Percentiles rank a stretch among this genome's conserved stretches.
Conservation (phyloP, 768 basidiomycete genomes). For the Russula earlei region DNA sequence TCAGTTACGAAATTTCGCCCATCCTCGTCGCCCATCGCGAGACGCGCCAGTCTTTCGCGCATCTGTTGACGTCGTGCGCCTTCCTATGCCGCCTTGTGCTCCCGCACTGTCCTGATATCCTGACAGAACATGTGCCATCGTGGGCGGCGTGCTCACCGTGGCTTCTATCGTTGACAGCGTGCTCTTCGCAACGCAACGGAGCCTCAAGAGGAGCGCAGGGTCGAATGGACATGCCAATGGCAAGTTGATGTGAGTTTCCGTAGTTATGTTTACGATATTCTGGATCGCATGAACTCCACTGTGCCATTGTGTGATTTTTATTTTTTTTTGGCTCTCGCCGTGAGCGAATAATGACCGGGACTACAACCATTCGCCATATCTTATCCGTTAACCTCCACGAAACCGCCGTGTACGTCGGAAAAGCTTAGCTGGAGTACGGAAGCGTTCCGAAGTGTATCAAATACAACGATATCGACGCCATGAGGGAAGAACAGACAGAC, state of each 20-base stretch:
- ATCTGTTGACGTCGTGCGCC: constrained; percentile 93
- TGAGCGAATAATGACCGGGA: background rate
- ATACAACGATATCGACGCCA: constrained; percentile 2
- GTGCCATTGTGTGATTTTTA: constrained; percentile 10
- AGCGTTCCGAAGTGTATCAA: background rate
- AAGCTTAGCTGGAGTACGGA: background rate
- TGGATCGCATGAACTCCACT: background rate
- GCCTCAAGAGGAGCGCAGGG: constrained; percentile 51
- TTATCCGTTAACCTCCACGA: background rate
- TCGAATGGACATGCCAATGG: constrained; percentile 16
- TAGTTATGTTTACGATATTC: background rate
- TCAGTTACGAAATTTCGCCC: constrained; percentile 96
- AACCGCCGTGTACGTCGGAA: background rate
- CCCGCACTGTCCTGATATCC: background rate
- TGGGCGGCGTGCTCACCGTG: constrained; percentile 94
- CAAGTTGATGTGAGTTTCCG: constrained; percentile 19
- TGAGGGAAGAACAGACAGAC: background rate
- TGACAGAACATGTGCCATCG: constrained; percentile 86
- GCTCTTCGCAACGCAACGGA: constrained; percentile 73
- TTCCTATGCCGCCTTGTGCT: background rate
- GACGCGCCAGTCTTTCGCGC: constrained; percentile 89
- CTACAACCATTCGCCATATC: background rate
- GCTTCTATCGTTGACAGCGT: constrained; percentile 82
- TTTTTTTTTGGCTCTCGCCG: background rate
- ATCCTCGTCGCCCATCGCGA: constrained; percentile 91